These are phyloP conservation scores for Brassica incana DNA, from an alignment of 345 rosid genomes.

Conservation along the genomic window DNA sequence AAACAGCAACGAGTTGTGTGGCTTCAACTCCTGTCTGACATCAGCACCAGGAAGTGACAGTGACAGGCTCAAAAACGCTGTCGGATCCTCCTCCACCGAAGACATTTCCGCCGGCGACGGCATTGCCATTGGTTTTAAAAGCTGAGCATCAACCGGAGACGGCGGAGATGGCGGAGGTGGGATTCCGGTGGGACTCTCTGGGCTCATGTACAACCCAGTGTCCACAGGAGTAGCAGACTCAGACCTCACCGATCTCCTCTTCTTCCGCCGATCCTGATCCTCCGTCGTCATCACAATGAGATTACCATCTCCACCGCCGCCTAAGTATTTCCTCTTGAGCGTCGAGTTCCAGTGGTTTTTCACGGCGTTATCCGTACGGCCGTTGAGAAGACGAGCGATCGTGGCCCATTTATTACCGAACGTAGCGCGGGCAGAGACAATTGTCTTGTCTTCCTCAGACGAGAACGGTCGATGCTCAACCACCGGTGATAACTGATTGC, in stretches of 20 bases:
- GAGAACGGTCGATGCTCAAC: conserved; percentile 83
- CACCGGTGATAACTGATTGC: conserved; percentile 90
- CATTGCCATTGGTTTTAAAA: conserved; percentile 40
- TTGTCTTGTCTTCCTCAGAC: conserved; percentile 69
- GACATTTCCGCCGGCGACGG: conserved; percentile 38
- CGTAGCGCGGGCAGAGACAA: conserved; percentile 64
- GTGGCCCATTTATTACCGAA: conserved; percentile 97
- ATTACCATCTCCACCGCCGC: conserved; percentile 44
- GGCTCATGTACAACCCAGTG: conserved; percentile 59
- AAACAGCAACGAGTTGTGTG: conserved; percentile 20
- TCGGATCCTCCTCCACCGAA: conserved; percentile 54
- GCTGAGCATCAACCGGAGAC: too few relatives aligned
- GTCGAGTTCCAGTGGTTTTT: conserved; percentile 98
- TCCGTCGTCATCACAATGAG: not conserved
- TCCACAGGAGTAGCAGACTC: conserved; percentile 46
- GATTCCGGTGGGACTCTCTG: conserved; percentile 58
- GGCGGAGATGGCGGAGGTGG: too few relatives aligned
- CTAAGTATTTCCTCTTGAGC: conserved; percentile 63
- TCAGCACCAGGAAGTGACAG: conserved; percentile 52
- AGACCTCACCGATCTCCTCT: conserved; percentile 62
- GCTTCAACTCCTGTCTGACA: too few relatives aligned
- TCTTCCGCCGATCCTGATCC: conserved; percentile 49
- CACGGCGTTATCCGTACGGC: conserved; percentile 90
- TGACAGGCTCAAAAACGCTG: conserved; percentile 61
- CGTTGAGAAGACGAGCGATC: conserved; percentile 85